Evolutionary conservation across 2,329 filamentous ascomycete genomes (phyloP).

Genomic region (Aspergillus fumigatiaffinis): DNA sequence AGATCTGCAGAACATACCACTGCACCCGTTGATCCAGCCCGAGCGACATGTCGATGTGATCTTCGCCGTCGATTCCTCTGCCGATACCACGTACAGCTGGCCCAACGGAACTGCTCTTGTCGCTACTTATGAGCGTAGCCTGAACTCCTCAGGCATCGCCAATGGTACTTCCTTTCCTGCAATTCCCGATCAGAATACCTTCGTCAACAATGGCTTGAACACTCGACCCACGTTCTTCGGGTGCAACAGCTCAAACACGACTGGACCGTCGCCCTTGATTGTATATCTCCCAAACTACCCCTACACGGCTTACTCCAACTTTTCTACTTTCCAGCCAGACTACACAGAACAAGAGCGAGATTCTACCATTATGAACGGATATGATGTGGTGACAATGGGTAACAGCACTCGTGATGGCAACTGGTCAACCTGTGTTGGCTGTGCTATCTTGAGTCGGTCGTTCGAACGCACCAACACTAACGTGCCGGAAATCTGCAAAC

Average conservation of each 20-base stretch:
- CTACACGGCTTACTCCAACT: constrained; percentile 70
- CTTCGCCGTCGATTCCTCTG: constrained; percentile 71
- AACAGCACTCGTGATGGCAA: constrained; percentile 68
- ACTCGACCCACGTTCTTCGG: constrained; percentile 72
- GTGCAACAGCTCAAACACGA: constrained; percentile 62
- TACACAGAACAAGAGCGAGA: constrained; percentile 66
- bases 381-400: constrained; percentile 72
- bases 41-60: constrained; percentile 68
- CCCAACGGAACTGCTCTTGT: constrained; percentile 71
- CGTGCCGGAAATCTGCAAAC: constrained; percentile 64
- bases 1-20: constrained; percentile 71
- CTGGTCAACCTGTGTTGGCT: constrained; percentile 79
- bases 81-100: constrained; percentile 64
- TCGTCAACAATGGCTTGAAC: constrained; percentile 71
- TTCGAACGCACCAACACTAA: constrained; percentile 63
- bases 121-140: constrained; percentile 65
- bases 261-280: constrained; percentile 58
- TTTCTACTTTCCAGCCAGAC: constrained; percentile 66
- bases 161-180: constrained; percentile 67
- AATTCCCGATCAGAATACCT: constrained; percentile 68
- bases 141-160: constrained; percentile 47
- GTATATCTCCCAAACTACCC: constrained; percentile 88
- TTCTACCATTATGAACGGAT: constrained; percentile 80
- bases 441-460: constrained; percentile 73
- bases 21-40: constrained; percentile 70